Evolutionary conservation across 441 rosid species (phyloP), one percentile per base, ranked within the genome.

Genomic region (Adansonia grandidieri): DNA sequence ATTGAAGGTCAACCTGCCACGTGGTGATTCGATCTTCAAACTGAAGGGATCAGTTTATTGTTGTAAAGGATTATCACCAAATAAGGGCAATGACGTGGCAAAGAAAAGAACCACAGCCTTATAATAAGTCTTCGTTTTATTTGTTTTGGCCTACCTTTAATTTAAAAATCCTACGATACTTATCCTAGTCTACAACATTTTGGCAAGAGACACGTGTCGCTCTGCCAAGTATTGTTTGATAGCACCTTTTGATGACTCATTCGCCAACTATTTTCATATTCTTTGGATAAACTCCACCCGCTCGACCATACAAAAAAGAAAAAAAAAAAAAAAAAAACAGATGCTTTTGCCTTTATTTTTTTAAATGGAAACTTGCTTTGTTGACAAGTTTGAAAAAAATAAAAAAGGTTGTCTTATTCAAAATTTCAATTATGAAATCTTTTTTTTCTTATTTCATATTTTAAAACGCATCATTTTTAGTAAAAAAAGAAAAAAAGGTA

Each of bases 31-130:
- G 1, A 44, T 66, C 28, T n/a, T n/a, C 9, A 58, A 58, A 56
- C 1, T 51, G 10, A 6, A 37, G 42, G 42, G 42, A 37, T 4
- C 6, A 37, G 42, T 37, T 37, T 4, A 37, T 4, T 37, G 42
- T 37, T 37, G 1, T 5, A 14, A 63, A 14, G 68, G 68, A 63
- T 63, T 15, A 63, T 8, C 10, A 63, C 68, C n/a, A 45, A 20
- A 24, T 9, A 5, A 47, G 48, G 78, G 53, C 10, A 47, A 2
- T 76, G 78, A 64, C 48, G 72, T 76, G 79, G 65, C 64, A 2
- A 20, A 7, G 79, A 53, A 40, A 66, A 76, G 73, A 53, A 14
- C 73, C 73, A 19, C 63, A 37, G n/a, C 9, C 19, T 48, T 48
- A 45, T n/a, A 62, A 10, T 40, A 47, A 71, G 9, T 48, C 7